Percentiles rank a stretch among this genome's conserved stretches.
phyloP scores from a whole-genome alignment of 305 asterid species.

The Rubia tinctorum region DNA sequence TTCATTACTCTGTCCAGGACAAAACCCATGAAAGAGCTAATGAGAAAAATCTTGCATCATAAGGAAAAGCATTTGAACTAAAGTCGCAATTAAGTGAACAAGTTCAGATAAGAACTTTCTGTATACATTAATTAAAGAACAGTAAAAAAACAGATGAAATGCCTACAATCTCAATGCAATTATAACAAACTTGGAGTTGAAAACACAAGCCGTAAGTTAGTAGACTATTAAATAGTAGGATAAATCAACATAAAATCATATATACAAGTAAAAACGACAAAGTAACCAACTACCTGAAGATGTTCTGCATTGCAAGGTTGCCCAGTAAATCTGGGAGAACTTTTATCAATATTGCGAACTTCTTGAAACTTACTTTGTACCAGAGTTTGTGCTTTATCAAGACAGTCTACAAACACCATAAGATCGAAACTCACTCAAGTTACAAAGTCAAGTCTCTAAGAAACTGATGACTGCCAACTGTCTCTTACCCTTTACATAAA shows the following conservation, averaged over 20 bases:
- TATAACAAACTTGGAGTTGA: background rate
- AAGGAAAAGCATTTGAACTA: background rate
- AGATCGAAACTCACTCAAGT: slow-evolving; percentile 20
- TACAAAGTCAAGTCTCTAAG: slow-evolving; percentile 19
- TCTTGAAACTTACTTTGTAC: slow-evolving; percentile 80
- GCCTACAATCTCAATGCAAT: background rate
- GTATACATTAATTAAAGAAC: background rate
- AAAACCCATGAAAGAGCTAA: background rate
- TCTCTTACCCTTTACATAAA: slow-evolving; percentile 73
- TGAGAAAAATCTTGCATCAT: background rate
- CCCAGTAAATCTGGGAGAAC: slow-evolving; percentile 57
- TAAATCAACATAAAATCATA: background rate
- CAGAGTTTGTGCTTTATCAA: slow-evolving; percentile 70
- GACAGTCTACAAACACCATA: slow-evolving; percentile 56
- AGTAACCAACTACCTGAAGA: slow-evolving; percentile 60
- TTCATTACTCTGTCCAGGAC: background rate
- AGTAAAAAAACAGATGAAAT: background rate
- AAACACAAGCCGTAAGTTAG: background rate
- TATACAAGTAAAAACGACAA: background rate
- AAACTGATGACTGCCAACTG: slow-evolving; percentile 22
- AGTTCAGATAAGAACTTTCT: background rate
- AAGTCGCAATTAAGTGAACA: background rate
- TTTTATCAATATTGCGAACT: slow-evolving; percentile 58
- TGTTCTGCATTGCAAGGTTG: slow-evolving; percentile 78
- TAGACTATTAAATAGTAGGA: background rate